A percentile compares a stretch with the other conserved stretches of the same genome.
Conservation (phyloP, 192 early-diverging fungal genomes). For the Coemansia aciculifera region DNA sequence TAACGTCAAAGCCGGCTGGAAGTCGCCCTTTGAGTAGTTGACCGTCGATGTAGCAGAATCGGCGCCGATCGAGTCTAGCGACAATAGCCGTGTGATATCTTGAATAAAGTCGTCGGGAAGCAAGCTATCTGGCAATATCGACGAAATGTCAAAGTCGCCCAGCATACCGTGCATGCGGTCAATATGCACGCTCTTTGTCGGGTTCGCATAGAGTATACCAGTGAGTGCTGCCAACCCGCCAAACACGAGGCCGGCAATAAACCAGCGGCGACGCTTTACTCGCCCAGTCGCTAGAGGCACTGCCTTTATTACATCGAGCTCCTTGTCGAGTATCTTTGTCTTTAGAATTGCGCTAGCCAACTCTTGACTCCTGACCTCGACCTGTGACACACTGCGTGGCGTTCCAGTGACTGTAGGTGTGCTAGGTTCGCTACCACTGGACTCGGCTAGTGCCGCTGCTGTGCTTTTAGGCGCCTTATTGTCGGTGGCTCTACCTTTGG, state of each 20-base stretch:
- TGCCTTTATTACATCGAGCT: background rate
- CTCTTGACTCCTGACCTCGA: background rate
- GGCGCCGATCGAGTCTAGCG: conserved; percentile 28
- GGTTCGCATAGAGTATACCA: conserved; percentile 50
- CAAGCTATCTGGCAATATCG: conserved; percentile 65
- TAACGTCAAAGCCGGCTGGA: conserved; percentile 44
- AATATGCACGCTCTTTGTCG: conserved; percentile 53
- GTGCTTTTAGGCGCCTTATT: background rate
- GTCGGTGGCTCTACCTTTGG: background rate
- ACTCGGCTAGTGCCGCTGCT: background rate
- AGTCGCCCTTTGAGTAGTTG: conserved; percentile 35
- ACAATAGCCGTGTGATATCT: conserved; percentile 61
- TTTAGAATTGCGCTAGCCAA: background rate
- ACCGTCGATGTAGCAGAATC: background rate
- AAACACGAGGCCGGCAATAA: conserved; percentile 61
- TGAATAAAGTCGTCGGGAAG: conserved; percentile 68
- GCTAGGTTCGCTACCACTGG: conserved; percentile 6
- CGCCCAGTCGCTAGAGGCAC: background rate
- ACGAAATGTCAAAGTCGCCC: conserved; percentile 66
- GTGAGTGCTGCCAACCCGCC: conserved; percentile 55
- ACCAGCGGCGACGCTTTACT: conserved; percentile 47
- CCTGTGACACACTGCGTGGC: conserved; percentile 13
- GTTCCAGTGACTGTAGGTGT: conserved; percentile 32
- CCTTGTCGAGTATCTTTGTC: background rate
- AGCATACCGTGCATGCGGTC: conserved; percentile 49